Evolutionary conservation across 768 basidiomycete genomes (phyloP), one percentile per base, ranked within the genome.

Genomic region (Tulasnella sp.): DNA sequence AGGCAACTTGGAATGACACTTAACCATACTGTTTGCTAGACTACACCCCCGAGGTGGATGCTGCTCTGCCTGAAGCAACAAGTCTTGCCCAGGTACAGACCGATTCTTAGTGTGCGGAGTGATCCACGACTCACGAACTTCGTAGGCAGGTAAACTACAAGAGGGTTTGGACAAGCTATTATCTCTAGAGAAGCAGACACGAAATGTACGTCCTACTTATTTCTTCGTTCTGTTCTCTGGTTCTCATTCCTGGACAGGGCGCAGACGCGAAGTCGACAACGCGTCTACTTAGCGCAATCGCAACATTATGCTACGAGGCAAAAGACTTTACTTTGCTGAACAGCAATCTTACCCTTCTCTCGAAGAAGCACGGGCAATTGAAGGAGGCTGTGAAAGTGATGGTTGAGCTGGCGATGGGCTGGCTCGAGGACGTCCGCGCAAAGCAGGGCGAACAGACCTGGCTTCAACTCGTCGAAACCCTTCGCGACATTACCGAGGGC

Each of bases 321-420:
- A 84, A 84, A 72, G 86, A 96, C 77, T 89, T 89, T 78, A 80
- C 83, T 37, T 84, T 87, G 69, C 81, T 95, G 72, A 94, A 95
- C 78, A 83, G 85, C 9, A 88, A 85, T 74, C 84, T 93, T 73
- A 84, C 82, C 39, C 64, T 86, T 19, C 81, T 97, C 76, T 90
- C 90, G 81, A 98, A 97, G 85, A 98, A 98, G 78, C 97, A 98
- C 80, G 96, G 97, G 0, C 97, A 99, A 78, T 83, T 98, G 75
- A 95, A 98, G 79, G 91, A 86, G 66, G 91, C 89, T 1, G 88
- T 95, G 14, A 92, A 95, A 77, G 86, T 88, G n/a, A 90, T 99
- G 78, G 95, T 98, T 11, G 95, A 98, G 77, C 86, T 87, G 74
- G 85, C 87, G 3, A 90, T 95, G 82, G 82, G 81, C 3, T 98